These are phyloP conservation scores for Chlorokybus atmophyticus DNA, from an alignment of 139 green algal species.

Conservation along the genomic window DNA sequence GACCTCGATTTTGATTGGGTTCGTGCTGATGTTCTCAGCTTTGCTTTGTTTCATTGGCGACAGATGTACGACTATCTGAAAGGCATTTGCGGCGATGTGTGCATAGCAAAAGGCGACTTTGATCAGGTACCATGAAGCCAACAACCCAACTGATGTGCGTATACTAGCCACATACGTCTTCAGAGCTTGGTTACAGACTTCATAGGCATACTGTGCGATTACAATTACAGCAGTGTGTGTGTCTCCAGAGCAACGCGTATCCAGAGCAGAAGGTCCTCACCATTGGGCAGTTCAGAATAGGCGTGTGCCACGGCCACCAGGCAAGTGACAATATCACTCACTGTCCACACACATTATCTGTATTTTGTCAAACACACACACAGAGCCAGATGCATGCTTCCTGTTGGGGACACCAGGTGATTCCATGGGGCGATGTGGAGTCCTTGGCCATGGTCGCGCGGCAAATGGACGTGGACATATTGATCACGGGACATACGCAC, in stretches of 20 bases:
- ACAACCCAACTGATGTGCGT: too few relatives aligned
- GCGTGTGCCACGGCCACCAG: conserved; percentile 81
- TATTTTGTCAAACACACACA: not conserved
- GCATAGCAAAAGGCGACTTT: conserved; percentile 74
- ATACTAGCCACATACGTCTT: too few relatives aligned
- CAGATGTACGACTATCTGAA: conserved; percentile 71
- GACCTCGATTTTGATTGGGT: too few relatives aligned
- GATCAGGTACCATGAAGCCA: conserved; percentile 55
- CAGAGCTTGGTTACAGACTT: too few relatives aligned
- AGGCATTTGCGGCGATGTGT: conserved; percentile 56
- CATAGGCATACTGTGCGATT: not conserved
- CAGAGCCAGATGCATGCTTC: not conserved
- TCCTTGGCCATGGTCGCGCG: conserved; percentile 63
- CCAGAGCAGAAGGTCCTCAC: conserved; percentile 53
- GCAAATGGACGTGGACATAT: conserved; percentile 75
- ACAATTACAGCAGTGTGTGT: not conserved
- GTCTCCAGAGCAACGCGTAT: conserved; percentile 1
- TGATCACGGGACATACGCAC: conserved; percentile 86
- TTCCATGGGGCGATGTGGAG: conserved; percentile 66
- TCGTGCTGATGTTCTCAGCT: too few relatives aligned
- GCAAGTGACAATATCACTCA: too few relatives aligned
- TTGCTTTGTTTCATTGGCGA: too few relatives aligned
- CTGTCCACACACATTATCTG: not conserved
- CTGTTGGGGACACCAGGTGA: too few relatives aligned
- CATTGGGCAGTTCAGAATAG: conserved; percentile 70